Conservation (phyloP, 805 yeast genomes). For the Ogataea corticis region DNA sequence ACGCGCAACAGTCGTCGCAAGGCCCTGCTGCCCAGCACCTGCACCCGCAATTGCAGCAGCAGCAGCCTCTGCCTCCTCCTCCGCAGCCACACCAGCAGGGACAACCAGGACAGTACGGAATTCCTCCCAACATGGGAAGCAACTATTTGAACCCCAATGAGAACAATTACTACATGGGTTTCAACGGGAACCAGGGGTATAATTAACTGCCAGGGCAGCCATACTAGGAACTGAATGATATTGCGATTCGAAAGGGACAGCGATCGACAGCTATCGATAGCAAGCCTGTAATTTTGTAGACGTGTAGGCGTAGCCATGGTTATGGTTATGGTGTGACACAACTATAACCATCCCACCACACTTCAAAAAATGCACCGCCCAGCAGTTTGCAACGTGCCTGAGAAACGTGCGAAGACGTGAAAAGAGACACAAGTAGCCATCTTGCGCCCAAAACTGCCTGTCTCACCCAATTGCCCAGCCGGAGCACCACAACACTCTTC, state of each 20-base stretch:
- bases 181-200: constrained; percentile 31
- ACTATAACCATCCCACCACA: no score
- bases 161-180: constrained; percentile 30
- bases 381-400: no score
- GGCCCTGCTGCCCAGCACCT: constrained; percentile 30
- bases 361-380: no score
- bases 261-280: not conserved
- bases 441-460: no score
- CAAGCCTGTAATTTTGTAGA: not conserved
- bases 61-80: constrained; percentile 31
- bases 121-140: constrained; percentile 30
- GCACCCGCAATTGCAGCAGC: constrained; percentile 37
- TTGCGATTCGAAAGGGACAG: not conserved
- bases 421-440: no score
- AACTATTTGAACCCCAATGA: constrained; percentile 31
- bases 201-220: constrained; percentile 11
- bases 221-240: not conserved
- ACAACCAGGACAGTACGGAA: constrained; percentile 25
- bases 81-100: constrained; percentile 26
- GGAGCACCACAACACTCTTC: no score
- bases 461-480: no score
- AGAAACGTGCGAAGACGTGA: no score
- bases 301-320: not conserved
- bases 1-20: constrained; percentile 24
- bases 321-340: no score